Evolutionary conservation across 371 early-diverging fungal genomes (phyloP), one percentile per base, ranked within the genome.

Genomic region (Umbelopsis sp.): DNA sequence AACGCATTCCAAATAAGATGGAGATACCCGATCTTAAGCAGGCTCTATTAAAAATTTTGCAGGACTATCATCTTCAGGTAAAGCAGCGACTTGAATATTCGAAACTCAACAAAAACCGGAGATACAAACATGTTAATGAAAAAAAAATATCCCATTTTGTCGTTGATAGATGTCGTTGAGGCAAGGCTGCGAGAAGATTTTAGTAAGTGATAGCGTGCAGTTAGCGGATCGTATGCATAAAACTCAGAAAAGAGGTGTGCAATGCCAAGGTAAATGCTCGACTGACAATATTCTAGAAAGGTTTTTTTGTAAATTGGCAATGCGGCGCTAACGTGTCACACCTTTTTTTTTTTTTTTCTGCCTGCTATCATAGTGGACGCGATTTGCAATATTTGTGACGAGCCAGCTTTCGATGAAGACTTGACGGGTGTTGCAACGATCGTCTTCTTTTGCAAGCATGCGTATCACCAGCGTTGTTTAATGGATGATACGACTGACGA

Each of bases 51-150:
- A 92, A 93, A 67, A 92, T 98, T 50, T 78, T 97, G 70, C 90
- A 93, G 62, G 97, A 97, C 72, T 94, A 89, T 67, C 91, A 93
- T 46, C 82, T 96, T n/a, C 97, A 97, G 75, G 91, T 93, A 63
- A 63, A 29, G 18, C 37, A 4, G 29, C 12, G 25, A 29, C 25
- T 14, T 5, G 0, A 20, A 57, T 53, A 22, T 53, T 29, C 12
- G 16, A 3, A 32, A n/a, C 12, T 57, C 16, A 29, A 14, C 57
- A 12, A 16, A 12, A 16, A 48, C 20, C 48, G 48, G 48, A 48
- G 20, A 48, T 48, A 14, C 29, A 57, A 35, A 57, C 24, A 35
- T 24, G 3, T 51, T 5, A 22, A 18, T 37, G 8, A 20, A 32
- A 44, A 29, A 29, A 29, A 29, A 29, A 29, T 29, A 29, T 29